Evolutionary conservation across 352 stramenopile genomes (phyloP), one percentile per base, ranked within the genome.

Genomic region (Peronospora destructor): DNA sequence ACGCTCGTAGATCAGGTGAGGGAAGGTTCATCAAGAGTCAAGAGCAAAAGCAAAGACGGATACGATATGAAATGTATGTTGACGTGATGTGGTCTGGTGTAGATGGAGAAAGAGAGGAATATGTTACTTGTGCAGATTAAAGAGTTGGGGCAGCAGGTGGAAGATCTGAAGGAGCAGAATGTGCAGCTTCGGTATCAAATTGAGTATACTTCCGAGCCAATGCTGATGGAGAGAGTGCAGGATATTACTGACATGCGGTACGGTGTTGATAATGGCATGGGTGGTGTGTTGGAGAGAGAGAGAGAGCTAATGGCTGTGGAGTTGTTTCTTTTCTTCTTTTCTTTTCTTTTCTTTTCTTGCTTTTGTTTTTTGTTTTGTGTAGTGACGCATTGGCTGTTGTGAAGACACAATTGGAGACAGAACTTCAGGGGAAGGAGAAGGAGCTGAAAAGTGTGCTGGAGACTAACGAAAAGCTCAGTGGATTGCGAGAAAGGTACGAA

Each of bases 151-250:
- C 64, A 63, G 6, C 59, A 87, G 35, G 59, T 89, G 16, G 72
- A 89, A 38, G 75, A 88, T 34, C 45, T 91, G 2, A 82, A 76
- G 44, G 76, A 91, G 56, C 77, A 87, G 61, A 90, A 89, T 47
- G 64, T 85, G 50, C 78, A 91, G 66, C 64, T 91, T 2, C 75
- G 88, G 55, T 91, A 91, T 71, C 84, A 90, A 48, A 62, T 87
- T 37, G 81, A 91, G 63, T 89, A 76, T 62, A 85, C 58, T 33
- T 85, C 76, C 16, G 81, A 91, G 52, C 77, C 81, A 12, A 90
- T 91, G 78, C 66, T 91, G 10, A 61, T 85, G 58, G 81, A 91
- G 58, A 71, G 73, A 8, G 59, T 91, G 42, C 81, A 91, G 59
- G 81, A 91, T 45, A 52, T 76, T 29, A 88, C 76, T 3, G 81